Base-by-base conservation (phyloP, 2,329 filamentous ascomycete species). In the Hyphodiscus sp. region DNA sequence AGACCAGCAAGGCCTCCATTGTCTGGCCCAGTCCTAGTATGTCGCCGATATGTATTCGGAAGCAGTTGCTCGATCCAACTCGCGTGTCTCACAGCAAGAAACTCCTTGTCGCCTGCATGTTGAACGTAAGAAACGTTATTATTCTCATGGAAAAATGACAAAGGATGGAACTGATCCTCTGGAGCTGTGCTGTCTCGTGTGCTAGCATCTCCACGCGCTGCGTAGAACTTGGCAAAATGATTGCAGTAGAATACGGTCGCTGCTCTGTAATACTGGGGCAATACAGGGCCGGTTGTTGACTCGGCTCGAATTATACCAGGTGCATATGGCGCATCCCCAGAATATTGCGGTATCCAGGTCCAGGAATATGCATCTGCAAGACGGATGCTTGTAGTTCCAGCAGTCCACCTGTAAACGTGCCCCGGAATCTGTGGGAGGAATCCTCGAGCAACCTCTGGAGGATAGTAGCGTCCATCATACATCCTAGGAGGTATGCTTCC, bases 181-280 rank as follows among this genome's bases (percentile, higher is more conserved):
- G 33, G 10, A 15, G 18, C 2, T 52, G 20, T 50, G 26, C 16
- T 54, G 30, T 59, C 38, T 23, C 29, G 41, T 11, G 49, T 47
- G 20, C 49, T 55, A 33, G 53, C 57, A 45, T 63, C 61, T 1
- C 38, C 52, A 19, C 38, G 41, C 7, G 58, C 47, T 20, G 58
- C 57, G 30, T 53, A 52, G 45, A 60, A 62, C 19, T 60, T 54
- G 16, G 46, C 45, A n/a, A 60, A 61, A 20, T 47, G 43, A 42
- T 61, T 54, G 45, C 59, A 59, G 48, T 50, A 63, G 20, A 63
- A 63, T 16, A 62, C 49, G n/a, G 59, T 57, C n/a, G 55, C 52
- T 2, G 57, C 51, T 48, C 45, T 53, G 41, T 61, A 63, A 42
- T 15, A 20, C 19, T 33, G 2, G 18, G 26, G 42, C 33, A 11